Evolutionary conservation across 2,329 filamentous ascomycete genomes (phyloP).

Genomic region (Graphiopsis chlorocephala): DNA sequence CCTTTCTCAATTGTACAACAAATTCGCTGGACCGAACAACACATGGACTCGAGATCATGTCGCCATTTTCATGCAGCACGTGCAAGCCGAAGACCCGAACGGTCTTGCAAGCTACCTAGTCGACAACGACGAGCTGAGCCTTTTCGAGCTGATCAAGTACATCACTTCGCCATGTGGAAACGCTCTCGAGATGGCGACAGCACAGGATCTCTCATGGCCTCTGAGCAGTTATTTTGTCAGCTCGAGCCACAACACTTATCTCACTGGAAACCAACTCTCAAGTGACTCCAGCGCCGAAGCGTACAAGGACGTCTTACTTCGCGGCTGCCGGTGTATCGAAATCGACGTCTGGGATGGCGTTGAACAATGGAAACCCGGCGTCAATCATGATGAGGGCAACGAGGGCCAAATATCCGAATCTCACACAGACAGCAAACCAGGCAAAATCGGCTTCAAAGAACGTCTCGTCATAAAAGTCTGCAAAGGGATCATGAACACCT

Average conservation of each 20-base stretch:
- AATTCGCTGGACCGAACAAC: background rate
- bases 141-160: background rate
- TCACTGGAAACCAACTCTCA: conserved; percentile 80
- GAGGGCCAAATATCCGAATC: conserved; percentile 14
- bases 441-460: conserved; percentile 27
- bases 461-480: conserved; percentile 19
- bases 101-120: background rate
- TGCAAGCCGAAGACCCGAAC: background rate
- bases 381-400: conserved; percentile 37
- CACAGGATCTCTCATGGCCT: background rate
- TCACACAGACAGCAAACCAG: conserved; percentile 15
- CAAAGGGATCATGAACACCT: conserved; percentile 2
- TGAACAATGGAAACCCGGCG: conserved; percentile 35
- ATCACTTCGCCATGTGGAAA: background rate
- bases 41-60: background rate
- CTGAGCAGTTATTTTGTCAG: conserved; percentile 73
- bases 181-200: background rate
- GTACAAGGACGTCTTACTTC: conserved; percentile 57
- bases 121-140: background rate
- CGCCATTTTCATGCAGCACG: background rate
- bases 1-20: background rate
- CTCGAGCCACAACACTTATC: conserved; percentile 92
- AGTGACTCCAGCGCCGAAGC: conserved; percentile 73
- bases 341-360: conserved; percentile 91
- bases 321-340: conserved; percentile 85